Base-by-base conservation (phyloP, 768 basidiomycete genomes). In the Leucosporidium yakuticum region DNA sequence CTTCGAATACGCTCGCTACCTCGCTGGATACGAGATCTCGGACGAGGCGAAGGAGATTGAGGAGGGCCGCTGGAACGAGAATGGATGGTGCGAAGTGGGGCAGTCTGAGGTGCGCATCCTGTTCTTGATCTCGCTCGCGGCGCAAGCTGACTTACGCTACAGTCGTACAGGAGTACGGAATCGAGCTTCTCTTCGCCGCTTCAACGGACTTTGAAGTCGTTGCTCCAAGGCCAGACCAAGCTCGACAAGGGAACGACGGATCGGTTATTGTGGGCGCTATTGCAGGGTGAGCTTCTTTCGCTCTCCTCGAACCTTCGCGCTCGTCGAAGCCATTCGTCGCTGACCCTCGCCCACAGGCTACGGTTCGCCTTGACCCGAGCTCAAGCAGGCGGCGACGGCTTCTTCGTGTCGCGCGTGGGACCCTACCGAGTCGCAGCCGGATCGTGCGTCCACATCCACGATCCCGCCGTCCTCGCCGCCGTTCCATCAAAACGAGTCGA, bases 61-160 rank as follows among this genome's bases (percentile, higher is more conserved):
- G 39, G 65, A 64, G 15, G 73, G 70, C 20, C 68, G 82, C 49
- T 93, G 89, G 89, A 83, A 83, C 57, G 80, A 83, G 17, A 80
- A 83, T 71, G 91, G 90, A 9, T 88, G 85, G 85, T 95, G 92
- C 75, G 85, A 87, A 66, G 77, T 84, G 53, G 89, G 91, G 8
- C 81, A 81, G 68, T 80, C 86, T 11, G 84, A 89, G 60, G 79
- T 73, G 36, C 59, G 71, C 36, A 27, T 23, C 15, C 20, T 51
- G 29, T 23, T 53, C 23, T 36, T 23, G 2, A 3, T 23, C 55
- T 23, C 39, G n/a, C 32, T 29, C 59, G 14, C 29, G 20, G 39
- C 58, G 31, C 58, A 36, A 51, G 21, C 55, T 7, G 15, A n/a
- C 25, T 36, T 1, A 17, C 50, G 12, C 12, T 31, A 21, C 27